A percentile compares a stretch with the other conserved stretches of the same genome.
Evolutionary conservation across 179 eudicot genomes (phyloP).

Genomic region (Pouteria campechiana): DNA sequence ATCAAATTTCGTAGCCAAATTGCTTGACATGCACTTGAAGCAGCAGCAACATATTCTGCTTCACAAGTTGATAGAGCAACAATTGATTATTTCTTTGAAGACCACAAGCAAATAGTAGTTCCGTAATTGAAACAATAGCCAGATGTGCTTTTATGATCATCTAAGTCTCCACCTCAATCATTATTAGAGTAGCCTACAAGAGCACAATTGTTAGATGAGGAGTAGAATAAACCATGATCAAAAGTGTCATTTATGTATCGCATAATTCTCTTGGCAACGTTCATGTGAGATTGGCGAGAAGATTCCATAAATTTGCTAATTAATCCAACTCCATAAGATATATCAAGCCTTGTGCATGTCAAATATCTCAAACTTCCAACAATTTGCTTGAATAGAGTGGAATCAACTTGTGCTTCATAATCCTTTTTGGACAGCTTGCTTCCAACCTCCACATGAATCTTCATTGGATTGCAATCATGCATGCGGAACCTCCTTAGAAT

Average conservation of each 20-base stretch:
- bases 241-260: neutral
- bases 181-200: neutral
- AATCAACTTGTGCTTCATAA: neutral
- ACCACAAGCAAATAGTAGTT: neutral
- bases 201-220: neutral
- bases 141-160: neutral
- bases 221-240: neutral
- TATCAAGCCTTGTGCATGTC: neutral
- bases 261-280: neutral
- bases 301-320: neutral
- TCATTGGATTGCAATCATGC: neutral
- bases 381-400: neutral
- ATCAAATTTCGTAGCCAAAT: no score
- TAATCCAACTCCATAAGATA: neutral
- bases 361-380: neutral
- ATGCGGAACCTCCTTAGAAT: neutral
- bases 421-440: neutral
- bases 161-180: neutral
- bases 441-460: neutral
- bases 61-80: constrained; percentile 1
- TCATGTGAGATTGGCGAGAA: neutral
- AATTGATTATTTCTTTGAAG: neutral
- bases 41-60: neutral
- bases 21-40: neutral
- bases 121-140: neutral